phyloP scores from a whole-genome alignment of 306 rosid species.

The Vigna trinervia region DNA sequence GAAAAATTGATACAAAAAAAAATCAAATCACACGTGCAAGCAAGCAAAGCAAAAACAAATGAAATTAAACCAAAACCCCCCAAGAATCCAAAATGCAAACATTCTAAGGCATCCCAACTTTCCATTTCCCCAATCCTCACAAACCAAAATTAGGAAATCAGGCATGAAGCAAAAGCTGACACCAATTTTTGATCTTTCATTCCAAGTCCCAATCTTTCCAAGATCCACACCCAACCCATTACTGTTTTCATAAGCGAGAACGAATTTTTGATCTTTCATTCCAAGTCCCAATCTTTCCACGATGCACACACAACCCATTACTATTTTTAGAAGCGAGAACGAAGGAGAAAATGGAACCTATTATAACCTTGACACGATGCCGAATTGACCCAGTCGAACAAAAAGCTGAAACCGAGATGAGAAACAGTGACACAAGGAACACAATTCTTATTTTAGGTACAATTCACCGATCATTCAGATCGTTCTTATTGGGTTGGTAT shows the following conservation, averaged over 20 bases:
- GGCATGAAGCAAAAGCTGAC: constrained; percentile 27
- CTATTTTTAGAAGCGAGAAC: background rate
- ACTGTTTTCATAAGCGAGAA: background rate
- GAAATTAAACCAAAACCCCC: background rate
- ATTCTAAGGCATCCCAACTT: constrained; percentile 4
- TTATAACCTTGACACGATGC: constrained; percentile 47
- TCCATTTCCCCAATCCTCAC: background rate
- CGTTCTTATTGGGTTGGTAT: too few species aligned
- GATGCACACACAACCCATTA: constrained; percentile 49
- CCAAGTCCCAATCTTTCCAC: constrained; percentile 20
- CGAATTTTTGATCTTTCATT: constrained; percentile 26
- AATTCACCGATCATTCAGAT: too few species aligned
- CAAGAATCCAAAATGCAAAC: background rate
- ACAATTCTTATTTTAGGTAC: too few species aligned
- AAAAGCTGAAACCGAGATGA: constrained; percentile 63
- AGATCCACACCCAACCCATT: constrained; percentile 48
- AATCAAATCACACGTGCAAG: constrained; percentile 14
- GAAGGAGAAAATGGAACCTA: constrained; percentile 61
- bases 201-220: constrained; percentile 19
- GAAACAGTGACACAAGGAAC: constrained; percentile 36
- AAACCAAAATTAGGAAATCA: constrained; percentile 35
- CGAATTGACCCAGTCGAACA: constrained; percentile 44
- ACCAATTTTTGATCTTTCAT: constrained; percentile 27
- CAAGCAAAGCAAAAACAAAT: constrained; percentile 24
- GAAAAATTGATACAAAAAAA: constrained; percentile 10